Percentiles rank a stretch among this genome's conserved stretches.
Evolutionary conservation across 1,284 basidiomycete species (phyloP).

Genomic region (Moesziomyces globuligerus): DNA sequence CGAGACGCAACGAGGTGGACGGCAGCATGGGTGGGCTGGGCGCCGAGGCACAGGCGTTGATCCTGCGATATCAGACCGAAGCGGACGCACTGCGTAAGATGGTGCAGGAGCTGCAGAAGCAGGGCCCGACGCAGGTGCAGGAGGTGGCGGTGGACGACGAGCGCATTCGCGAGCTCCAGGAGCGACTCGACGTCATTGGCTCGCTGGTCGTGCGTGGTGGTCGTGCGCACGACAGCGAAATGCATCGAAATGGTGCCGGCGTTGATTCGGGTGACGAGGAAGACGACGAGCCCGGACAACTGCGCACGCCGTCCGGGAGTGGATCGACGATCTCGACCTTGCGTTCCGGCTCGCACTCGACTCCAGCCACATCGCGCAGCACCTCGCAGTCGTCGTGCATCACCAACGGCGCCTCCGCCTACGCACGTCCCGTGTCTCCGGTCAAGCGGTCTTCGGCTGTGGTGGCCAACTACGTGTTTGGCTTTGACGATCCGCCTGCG

Average conservation of each 20-base stretch:
- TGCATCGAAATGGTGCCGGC: not conserved
- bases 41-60: conserved; percentile 57
- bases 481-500: conserved; percentile 52
- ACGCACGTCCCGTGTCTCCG: conserved; percentile 51
- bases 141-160: conserved; percentile 28
- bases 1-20: conserved; percentile 87
- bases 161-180: conserved; percentile 45
- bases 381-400: conserved; percentile 14
- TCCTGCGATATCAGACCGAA: conserved; percentile 58
- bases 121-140: not conserved
- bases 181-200: conserved; percentile 57
- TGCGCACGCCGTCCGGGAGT: not conserved
- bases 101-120: conserved; percentile 45
- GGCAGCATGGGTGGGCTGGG: conserved; percentile 30
- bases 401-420: conserved; percentile 5
- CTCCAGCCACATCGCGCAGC: conserved; percentile 11
- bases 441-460: conserved; percentile 21
- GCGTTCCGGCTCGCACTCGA: not conserved
- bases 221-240: conserved; percentile 11
- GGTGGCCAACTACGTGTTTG: conserved; percentile 14
- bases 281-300: not conserved
- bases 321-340: not conserved
- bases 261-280: conserved; percentile 12
- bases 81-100: conserved; percentile 54
- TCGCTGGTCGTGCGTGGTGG: conserved; percentile 58